Evolutionary conservation across 805 yeast species (phyloP).

Genomic region (Saccharomycopsis amapae): DNA sequence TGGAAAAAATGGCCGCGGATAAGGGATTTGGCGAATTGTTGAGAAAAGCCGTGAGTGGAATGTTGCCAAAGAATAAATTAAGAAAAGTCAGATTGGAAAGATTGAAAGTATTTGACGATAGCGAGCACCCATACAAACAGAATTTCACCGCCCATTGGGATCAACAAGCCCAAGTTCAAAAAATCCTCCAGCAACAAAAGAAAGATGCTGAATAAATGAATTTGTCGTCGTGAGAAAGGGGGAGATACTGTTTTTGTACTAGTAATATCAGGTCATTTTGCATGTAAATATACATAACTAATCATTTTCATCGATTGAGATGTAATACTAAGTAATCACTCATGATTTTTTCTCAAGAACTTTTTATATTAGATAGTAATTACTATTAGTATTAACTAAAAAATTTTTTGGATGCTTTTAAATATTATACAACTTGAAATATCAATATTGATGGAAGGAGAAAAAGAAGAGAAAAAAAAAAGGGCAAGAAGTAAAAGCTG

Average conservation of each 20-base stretch:
- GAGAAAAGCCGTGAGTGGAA: conserved; percentile 84
- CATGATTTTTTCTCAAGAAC: no score
- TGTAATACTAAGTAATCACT: no score
- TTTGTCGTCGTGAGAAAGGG: background rate
- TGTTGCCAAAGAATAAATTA: conserved; percentile 89
- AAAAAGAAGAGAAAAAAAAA: no score
- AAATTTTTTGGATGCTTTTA: no score
- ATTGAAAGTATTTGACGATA: conserved; percentile 80
- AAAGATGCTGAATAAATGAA: background rate
- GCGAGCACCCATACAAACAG: conserved; percentile 77
- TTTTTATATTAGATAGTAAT: no score
- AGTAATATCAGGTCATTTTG: background rate
- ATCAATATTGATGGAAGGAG: no score
- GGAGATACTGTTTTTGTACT: background rate
- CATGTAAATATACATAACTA: conserved; percentile 12
- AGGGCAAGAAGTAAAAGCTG: no score
- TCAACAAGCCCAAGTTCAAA: conserved; percentile 46
- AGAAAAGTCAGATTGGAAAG: conserved; percentile 76
- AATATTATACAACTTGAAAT: no score
- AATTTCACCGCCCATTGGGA: conserved; percentile 84
- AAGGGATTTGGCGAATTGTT: conserved; percentile 86
- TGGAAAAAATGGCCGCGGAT: conserved; percentile 67
- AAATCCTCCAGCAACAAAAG: conserved; percentile 5
- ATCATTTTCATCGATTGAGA: no score
- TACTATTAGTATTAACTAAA: no score